Conservation (phyloP, 2,329 filamentous ascomycete species). For the Plectosphaerella cucumerina region DNA sequence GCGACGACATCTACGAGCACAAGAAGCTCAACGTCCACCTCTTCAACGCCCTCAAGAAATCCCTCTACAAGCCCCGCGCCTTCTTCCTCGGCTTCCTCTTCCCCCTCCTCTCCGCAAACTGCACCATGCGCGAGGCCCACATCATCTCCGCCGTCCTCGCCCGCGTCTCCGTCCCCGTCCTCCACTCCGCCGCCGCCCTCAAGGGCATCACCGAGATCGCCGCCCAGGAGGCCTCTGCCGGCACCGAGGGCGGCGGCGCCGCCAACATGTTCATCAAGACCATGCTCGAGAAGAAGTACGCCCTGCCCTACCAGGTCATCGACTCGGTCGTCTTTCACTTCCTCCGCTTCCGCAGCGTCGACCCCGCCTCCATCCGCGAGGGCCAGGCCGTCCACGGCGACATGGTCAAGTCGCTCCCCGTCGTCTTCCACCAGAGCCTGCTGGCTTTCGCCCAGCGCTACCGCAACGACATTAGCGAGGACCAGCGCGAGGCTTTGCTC, state of each 20-base stretch:
- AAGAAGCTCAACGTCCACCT: constrained; percentile 95
- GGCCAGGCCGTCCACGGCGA: constrained; percentile 41
- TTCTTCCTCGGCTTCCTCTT: constrained; percentile 91
- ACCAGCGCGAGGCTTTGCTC: constrained; percentile 85
- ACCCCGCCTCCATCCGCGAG: constrained; percentile 51
- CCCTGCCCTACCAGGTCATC: constrained; percentile 88
- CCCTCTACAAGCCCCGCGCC: constrained; percentile 86
- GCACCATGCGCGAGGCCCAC: constrained; percentile 85
- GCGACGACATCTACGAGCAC: constrained; percentile 88
- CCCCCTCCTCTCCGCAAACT: constrained; percentile 80
- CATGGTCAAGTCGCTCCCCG: constrained; percentile 65
- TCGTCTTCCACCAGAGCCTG: constrained; percentile 94
- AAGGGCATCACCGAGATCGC: constrained; percentile 93
- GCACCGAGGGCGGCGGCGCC: constrained; percentile 82
- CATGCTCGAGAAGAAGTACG: constrained; percentile 94
- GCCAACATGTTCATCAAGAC: constrained; percentile 95
- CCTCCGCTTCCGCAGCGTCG: constrained; percentile 74
- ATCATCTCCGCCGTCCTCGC: constrained; percentile 86
- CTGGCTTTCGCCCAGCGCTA: constrained; percentile 92
- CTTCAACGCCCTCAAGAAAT: constrained; percentile 90
- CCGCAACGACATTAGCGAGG: constrained; percentile 92
- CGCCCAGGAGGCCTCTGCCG: constrained; percentile 78
- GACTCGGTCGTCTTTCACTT: constrained; percentile 97
- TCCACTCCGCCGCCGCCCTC: constrained; percentile 88
- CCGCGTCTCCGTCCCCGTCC: constrained; percentile 79